Evolutionary conservation across 2,329 filamentous ascomycete genomes (phyloP), one percentile per base, ranked within the genome.

Genomic region (Zymoseptoria crescenta): DNA sequence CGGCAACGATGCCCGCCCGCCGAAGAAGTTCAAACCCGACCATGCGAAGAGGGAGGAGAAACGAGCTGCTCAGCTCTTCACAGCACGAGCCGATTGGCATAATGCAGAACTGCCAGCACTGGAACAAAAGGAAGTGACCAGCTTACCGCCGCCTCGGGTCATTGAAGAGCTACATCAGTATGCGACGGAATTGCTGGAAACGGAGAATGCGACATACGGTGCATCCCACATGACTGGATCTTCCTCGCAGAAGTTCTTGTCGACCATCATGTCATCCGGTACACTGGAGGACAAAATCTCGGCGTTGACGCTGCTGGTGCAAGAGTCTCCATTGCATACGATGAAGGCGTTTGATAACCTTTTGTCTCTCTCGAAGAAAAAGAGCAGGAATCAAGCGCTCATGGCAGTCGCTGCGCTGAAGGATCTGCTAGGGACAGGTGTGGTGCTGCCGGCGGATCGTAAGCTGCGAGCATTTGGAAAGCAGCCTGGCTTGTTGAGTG

Each of bases 251-350:
- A 96, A 92, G 73, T 99, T 99, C 79, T 87, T 97, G 80, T 90
- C 92, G 1, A 96, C 91, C 19, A 96, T 99, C 73, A 96, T 97
- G 89, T 80, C 91, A 8, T 95, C 92, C 1, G 94, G 94, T 79
- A 99, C 95, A 8, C 83, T 97, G 67, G 95, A 91, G 58, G 94
- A 99, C 74, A 97, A 96, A 74, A 88, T 97, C 50, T 99, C 94
- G 2, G 95, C 94, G 3, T 79, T 99, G 69, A 99, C 94, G 4
- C 80, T 99, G 66, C 88, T 94, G 58, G 86, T 96, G 10, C 95
- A 99, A 77, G 94, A 99, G 74, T 97, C 95, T 8, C 94, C 94
- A 19, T 78, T 97, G 55, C 94, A 99, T 74, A 97, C 92, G 62
- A 87, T 85, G 63, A 93, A 94, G 70, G 88, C 92, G 0, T 86